Evolutionary conservation across 2,329 filamentous ascomycete species (phyloP).

Genomic region (Arachnomyces sp.): DNA sequence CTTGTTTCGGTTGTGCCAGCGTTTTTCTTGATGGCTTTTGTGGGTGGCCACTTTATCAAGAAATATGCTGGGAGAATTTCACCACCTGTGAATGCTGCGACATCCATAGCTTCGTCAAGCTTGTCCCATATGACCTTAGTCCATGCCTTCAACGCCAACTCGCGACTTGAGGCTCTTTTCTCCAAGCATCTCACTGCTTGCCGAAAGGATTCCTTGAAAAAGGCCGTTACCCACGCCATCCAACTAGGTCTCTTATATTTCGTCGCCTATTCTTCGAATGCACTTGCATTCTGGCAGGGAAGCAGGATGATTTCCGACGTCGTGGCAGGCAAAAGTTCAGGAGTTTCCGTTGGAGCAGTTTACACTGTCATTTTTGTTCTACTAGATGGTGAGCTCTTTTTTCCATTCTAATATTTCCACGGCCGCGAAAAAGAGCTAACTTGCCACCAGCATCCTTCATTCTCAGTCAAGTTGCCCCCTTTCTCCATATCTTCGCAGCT

Average conservation of each 20-base stretch:
- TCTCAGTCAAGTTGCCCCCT: constrained; percentile 32
- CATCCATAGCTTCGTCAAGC: constrained; percentile 56
- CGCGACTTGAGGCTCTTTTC: constrained; percentile 54
- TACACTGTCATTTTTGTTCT: constrained; percentile 35
- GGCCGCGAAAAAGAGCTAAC: constrained; percentile 10
- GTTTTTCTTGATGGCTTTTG: constrained; percentile 52
- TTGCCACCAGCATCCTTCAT: constrained; percentile 25
- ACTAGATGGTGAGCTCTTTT: constrained; percentile 24
- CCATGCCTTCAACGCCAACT: constrained; percentile 55
- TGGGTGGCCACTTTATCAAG: constrained; percentile 49
- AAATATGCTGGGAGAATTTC: constrained; percentile 45
- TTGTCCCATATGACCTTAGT: constrained; percentile 55
- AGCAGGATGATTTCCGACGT: constrained; percentile 43
- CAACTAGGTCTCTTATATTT: constrained; percentile 57
- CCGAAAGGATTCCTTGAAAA: constrained; percentile 47
- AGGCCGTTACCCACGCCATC: constrained; percentile 46
- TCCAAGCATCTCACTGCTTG: constrained; percentile 45
- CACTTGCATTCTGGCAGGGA: constrained; percentile 59
- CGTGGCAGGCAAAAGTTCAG: constrained; percentile 21
- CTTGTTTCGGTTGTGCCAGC: constrained; percentile 57
- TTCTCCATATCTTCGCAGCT: constrained; percentile 20
- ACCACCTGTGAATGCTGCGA: constrained; percentile 49
- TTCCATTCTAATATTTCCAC: background rate
- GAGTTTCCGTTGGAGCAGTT: constrained; percentile 26
- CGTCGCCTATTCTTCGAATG: constrained; percentile 57